A percentile compares a stretch with the other conserved stretches of the same genome.
phyloP scores from a whole-genome alignment of 2,329 filamentous ascomycete species.

The Fonsecaea pugnacius region DNA sequence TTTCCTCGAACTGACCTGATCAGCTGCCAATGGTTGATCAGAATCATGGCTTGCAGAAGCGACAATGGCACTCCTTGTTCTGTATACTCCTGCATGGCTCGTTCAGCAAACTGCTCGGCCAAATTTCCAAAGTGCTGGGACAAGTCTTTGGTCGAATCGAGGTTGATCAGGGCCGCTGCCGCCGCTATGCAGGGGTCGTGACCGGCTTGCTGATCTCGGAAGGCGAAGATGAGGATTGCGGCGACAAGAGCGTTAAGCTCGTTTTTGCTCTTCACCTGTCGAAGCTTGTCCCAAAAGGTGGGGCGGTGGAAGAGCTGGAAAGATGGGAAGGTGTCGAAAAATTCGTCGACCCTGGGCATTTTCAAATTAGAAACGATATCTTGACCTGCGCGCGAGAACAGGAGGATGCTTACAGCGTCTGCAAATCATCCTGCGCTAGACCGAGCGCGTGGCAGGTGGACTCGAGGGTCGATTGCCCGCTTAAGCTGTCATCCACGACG shows the following conservation, averaged over 20 bases:
- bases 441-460: too few species aligned
- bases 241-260: conserved; percentile 40
- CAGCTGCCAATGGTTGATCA: conserved; percentile 45
- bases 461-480: too few species aligned
- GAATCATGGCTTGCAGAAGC: conserved; percentile 45
- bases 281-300: conserved; percentile 38
- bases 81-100: conserved; percentile 36
- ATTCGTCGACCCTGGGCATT: conserved; percentile 10
- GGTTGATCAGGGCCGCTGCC: too few species aligned
- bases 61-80: conserved; percentile 43
- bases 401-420: conserved; percentile 10
- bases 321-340: conserved; percentile 42
- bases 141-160: too few species aligned
- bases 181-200: neutral
- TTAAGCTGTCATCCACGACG: too few species aligned
- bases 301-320: conserved; percentile 43
- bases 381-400: neutral
- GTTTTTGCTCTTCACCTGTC: conserved; percentile 26
- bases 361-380: too few species aligned
- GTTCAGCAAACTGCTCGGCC: neutral
- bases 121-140: neutral
- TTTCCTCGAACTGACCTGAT: conserved; percentile 44
- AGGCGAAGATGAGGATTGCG: conserved; percentile 42
- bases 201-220: conserved; percentile 37
- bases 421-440: too few species aligned